Conservation (phyloP, 768 basidiomycete genomes). For the Leccinum truebloodii region DNA sequence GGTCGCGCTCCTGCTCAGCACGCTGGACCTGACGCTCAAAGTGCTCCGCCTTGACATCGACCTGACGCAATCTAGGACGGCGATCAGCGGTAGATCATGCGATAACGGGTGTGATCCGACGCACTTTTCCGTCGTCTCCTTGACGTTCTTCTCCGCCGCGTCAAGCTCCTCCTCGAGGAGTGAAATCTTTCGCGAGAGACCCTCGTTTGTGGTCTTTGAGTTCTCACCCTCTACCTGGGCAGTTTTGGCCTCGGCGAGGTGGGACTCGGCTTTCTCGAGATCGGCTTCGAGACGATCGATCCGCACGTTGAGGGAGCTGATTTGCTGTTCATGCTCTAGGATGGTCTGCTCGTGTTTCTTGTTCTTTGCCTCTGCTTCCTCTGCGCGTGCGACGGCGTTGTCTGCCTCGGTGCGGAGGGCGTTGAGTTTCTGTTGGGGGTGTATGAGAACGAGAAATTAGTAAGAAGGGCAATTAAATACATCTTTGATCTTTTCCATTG, state of each 20-base stretch:
- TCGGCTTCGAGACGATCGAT: constrained; percentile 64
- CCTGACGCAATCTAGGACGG: constrained; percentile 76
- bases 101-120: constrained; percentile 34
- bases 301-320: constrained; percentile 75
- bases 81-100: constrained; percentile 21
- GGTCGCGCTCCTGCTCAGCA: constrained; percentile 87
- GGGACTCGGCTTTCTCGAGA: constrained; percentile 68
- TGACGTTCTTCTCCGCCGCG: constrained; percentile 91
- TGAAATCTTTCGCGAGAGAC: constrained; percentile 78
- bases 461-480: constrained; percentile 14
- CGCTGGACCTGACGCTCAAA: constrained; percentile 90
- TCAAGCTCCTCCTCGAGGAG: constrained; percentile 96
- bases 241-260: constrained; percentile 65
- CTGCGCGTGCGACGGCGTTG: constrained; percentile 75
- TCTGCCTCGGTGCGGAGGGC: constrained; percentile 86
- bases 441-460: neutral
- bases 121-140: constrained; percentile 96
- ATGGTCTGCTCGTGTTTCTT: constrained; percentile 74
- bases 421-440: constrained; percentile 62
- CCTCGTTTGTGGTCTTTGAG: constrained; percentile 71
- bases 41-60: constrained; percentile 98
- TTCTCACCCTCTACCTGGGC: constrained; percentile 66
- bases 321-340: constrained; percentile 84
- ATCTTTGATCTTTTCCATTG: constrained; percentile 53
- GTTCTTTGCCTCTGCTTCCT: constrained; percentile 80